Percentiles rank a stretch among this genome's conserved stretches.
Conservation (phyloP, 2,329 filamentous ascomycete species). For the Ophioceras dolichostomum region DNA sequence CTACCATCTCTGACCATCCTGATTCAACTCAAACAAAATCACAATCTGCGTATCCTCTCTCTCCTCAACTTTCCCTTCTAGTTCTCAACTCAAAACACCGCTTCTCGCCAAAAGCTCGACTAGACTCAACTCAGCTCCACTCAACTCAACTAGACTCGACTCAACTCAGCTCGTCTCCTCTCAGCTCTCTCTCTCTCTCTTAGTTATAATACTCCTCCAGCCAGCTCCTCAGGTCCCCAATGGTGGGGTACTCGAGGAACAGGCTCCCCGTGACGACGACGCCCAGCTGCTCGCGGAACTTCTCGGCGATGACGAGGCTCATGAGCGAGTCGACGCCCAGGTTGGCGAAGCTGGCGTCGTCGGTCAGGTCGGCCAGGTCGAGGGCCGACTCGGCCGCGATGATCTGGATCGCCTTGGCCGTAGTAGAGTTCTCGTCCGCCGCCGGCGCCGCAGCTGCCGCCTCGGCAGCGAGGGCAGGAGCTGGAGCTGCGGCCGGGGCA, state of each 20-base stretch:
- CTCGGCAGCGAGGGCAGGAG: too few relatives aligned
- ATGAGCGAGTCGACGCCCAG: constrained; percentile 25
- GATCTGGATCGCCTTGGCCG: constrained; percentile 9
- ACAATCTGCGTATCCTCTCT: too few relatives aligned
- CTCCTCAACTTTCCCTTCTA: too few relatives aligned
- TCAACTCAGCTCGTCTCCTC: too few relatives aligned
- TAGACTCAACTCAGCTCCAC: too few relatives aligned
- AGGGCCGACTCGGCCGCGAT: constrained; percentile 46
- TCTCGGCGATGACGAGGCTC: constrained; percentile 20
- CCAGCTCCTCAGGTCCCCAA: constrained; percentile 17
- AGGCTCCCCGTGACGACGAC: constrained; percentile 14
- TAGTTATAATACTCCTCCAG: constrained; percentile 9
- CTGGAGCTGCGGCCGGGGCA: too few relatives aligned
- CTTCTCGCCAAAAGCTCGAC: too few relatives aligned
- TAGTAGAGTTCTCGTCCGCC: neutral
- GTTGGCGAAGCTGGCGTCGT: constrained; percentile 19
- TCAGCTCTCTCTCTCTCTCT: neutral
- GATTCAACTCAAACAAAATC: too few relatives aligned
- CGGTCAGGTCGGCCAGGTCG: constrained; percentile 30
- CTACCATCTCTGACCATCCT: too few relatives aligned
- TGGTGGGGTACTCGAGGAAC: constrained; percentile 22
- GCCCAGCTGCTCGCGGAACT: constrained; percentile 17
- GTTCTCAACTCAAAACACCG: too few relatives aligned
- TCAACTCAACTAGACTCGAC: too few relatives aligned
- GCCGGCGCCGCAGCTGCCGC: neutral